These are phyloP conservation scores for Ustilago nuda DNA, from an alignment of 1,284 basidiomycete genomes.

Conservation along the genomic window DNA sequence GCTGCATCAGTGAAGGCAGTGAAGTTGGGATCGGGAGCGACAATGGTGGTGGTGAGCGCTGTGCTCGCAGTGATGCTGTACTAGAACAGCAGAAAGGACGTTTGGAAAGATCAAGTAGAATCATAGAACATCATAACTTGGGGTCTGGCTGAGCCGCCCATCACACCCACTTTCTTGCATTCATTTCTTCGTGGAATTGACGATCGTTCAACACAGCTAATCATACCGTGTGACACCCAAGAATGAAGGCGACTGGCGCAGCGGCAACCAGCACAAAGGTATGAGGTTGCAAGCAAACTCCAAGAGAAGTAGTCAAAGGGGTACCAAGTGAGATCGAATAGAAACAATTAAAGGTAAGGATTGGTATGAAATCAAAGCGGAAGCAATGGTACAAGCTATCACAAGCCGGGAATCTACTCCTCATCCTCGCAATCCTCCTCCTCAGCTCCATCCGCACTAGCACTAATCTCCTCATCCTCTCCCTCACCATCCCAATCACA, in stretches of 20 bases:
- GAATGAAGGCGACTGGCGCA: neutral
- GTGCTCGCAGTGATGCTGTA: neutral
- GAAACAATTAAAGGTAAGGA: neutral
- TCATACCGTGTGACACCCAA: neutral
- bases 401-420: neutral
- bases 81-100: neutral
- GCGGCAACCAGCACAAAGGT: neutral
- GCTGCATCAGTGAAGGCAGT: neutral
- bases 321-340: neutral
- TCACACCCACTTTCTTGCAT: neutral
- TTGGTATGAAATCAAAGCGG: neutral
- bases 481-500: constrained; percentile 39
- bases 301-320: neutral
- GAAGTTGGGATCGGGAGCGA: neutral
- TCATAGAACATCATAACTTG: neutral
- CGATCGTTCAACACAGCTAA: neutral
- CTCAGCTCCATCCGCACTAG: neutral
- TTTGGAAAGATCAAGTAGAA: neutral
- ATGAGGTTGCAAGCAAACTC: neutral
- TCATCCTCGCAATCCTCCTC: constrained; percentile 28
- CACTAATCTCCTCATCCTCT: neutral
- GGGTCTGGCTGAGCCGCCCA: constrained; percentile 2
- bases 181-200: neutral
- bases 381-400: too few species aligned
- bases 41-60: neutral